Percentiles rank a stretch among this genome's conserved stretches.
Conservation (phyloP, 192 early-diverging fungal species). For the Geosiphon pyriformis region DNA sequence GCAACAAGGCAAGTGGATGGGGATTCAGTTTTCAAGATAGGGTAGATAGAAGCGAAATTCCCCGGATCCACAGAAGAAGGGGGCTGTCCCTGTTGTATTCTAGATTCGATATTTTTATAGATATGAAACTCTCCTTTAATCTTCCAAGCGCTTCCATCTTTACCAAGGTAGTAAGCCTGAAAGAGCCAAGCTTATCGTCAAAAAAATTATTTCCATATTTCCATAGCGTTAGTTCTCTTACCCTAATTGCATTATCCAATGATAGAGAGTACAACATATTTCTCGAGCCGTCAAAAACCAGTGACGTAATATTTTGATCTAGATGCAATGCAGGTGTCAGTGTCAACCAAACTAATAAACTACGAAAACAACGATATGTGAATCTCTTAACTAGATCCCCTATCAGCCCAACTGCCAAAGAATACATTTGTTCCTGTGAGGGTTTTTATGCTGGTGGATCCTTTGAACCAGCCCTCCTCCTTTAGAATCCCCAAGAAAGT, state of each 20-base stretch:
- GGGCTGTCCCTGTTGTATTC: background rate
- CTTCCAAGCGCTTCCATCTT: background rate
- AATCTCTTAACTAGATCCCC: too few relatives aligned
- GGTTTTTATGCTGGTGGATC: background rate
- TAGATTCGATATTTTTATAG: background rate
- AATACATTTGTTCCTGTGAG: background rate
- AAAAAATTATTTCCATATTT: too few relatives aligned
- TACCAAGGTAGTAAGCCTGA: background rate
- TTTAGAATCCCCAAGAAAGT: too few relatives aligned
- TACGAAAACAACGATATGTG: too few relatives aligned
- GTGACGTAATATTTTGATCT: background rate
- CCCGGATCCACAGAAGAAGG: background rate
- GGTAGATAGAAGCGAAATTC: slow-evolving; percentile 7
- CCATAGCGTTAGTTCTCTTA: too few relatives aligned
- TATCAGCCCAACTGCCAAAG: too few relatives aligned
- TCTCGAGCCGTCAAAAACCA: slow-evolving; percentile 10
- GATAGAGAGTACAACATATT: slow-evolving; percentile 3
- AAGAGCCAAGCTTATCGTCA: too few relatives aligned
- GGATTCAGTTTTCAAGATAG: slow-evolving; percentile 17
- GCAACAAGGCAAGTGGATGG: slow-evolving; percentile 12
- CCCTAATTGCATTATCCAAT: slow-evolving; percentile 5
- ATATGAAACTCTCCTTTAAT: background rate
- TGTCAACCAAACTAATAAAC: too few relatives aligned
- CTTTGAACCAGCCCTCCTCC: slow-evolving; percentile 5
- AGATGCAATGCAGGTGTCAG: too few relatives aligned